These are phyloP conservation scores for Fusarium goolgardi DNA, from an alignment of 2,329 filamentous ascomycete species.

Conservation along the genomic window DNA sequence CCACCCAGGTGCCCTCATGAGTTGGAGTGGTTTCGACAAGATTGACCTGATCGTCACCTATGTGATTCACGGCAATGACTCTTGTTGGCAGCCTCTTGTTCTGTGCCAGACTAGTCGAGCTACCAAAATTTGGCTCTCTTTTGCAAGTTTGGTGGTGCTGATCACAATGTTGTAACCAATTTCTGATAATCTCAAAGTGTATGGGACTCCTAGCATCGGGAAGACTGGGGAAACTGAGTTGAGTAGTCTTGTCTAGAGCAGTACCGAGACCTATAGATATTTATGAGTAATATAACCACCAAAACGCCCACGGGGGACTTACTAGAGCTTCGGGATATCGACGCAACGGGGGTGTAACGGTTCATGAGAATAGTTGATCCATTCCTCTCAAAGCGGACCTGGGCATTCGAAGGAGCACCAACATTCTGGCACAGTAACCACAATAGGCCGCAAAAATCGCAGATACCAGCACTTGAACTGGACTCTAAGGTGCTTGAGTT, in stretches of 20 bases:
- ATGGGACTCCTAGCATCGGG: too few relatives aligned
- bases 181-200: background rate
- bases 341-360: background rate
- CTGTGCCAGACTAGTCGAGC: too few relatives aligned
- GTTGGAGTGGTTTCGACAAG: background rate
- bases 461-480: background rate
- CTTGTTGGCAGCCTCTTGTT: background rate
- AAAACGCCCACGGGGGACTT: too few relatives aligned
- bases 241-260: too few relatives aligned
- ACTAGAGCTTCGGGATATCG: background rate
- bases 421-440: background rate
- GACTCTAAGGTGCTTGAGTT: background rate
- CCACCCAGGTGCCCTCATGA: background rate
- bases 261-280: background rate
- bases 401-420: rapidly evolving
- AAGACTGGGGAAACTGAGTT: background rate
- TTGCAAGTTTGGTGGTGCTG: background rate
- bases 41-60: background rate
- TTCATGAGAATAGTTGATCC: background rate
- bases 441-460: background rate
- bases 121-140: too few relatives aligned
- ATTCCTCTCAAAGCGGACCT: background rate
- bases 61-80: background rate
- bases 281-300: background rate
- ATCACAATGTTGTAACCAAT: background rate